phyloP scores from a whole-genome alignment of 352 stramenopile genomes.

The Phytopythium sindhum region DNA sequence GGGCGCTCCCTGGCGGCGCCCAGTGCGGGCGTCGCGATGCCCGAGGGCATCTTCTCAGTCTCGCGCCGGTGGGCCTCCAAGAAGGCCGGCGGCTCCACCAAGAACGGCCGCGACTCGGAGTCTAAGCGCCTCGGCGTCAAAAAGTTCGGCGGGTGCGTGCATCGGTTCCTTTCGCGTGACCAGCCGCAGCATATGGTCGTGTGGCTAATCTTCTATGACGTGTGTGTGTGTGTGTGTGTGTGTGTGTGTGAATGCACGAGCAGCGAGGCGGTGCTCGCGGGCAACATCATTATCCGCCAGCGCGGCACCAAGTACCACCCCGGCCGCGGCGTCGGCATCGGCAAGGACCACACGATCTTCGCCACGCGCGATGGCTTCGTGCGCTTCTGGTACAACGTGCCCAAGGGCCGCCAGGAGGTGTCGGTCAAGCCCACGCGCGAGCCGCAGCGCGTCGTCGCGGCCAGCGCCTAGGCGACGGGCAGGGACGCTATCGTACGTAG shows the following conservation, averaged over 20 bases:
- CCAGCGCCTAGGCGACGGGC: not conserved
- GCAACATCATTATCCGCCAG: conserved; percentile 98
- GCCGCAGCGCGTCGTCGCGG: conserved; percentile 31
- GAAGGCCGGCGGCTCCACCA: conserved; percentile 96
- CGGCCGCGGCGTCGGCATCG: conserved; percentile 92
- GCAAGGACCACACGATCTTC: conserved; percentile 94
- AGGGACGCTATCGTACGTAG: not conserved
- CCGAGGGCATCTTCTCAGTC: conserved; percentile 45
- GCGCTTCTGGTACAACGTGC: conserved; percentile 89
- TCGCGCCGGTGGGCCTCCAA: conserved; percentile 90
- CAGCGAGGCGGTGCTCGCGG: conserved; percentile 85
- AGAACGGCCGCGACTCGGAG: conserved; percentile 96
- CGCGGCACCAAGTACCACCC: conserved; percentile 95
- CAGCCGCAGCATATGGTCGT: not conserved
- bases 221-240: not conserved
- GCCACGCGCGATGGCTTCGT: conserved; percentile 86
- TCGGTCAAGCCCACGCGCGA: conserved; percentile 77
- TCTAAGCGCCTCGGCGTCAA: conserved; percentile 97
- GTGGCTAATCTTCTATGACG: not conserved
- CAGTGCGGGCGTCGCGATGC: conserved; percentile 17
- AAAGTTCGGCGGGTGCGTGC: conserved; percentile 89
- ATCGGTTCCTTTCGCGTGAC: not conserved
- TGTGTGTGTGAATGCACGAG: not conserved
- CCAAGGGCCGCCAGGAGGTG: conserved; percentile 83
- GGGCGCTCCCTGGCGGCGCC: conserved; percentile 8